These are phyloP conservation scores for Fraxinus sp. DNA, from an alignment of 305 asterid genomes.

Conservation along the genomic window DNA sequence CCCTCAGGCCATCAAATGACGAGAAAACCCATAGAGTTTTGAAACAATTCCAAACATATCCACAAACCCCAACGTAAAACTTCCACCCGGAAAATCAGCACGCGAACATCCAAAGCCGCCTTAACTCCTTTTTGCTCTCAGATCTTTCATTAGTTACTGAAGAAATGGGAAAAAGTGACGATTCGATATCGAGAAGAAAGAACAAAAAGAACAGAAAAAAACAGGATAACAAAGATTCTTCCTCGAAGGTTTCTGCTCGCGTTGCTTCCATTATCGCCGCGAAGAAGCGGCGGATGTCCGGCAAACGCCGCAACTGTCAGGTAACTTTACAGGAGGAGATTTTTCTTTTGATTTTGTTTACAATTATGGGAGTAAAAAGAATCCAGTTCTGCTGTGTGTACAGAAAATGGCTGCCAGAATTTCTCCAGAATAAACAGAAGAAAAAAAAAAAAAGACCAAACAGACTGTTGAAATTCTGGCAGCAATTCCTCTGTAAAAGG, in stretches of 20 bases:
- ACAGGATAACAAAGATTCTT: constrained; percentile 44
- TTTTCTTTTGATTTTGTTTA: background rate
- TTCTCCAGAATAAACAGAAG: too few relatives aligned
- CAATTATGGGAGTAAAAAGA: background rate
- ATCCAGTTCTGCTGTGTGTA: background rate
- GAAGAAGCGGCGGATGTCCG: constrained; percentile 85
- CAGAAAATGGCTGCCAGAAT: too few relatives aligned
- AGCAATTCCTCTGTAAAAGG: background rate
- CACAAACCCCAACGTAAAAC: background rate
- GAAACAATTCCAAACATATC: constrained; percentile 15
- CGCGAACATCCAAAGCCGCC: constrained; percentile 19
- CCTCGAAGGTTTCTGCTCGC: constrained; percentile 53
- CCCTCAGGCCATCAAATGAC: constrained; percentile 9
- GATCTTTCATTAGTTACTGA: constrained; percentile 5
- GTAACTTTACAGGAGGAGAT: constrained; percentile 24
- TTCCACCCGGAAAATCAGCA: background rate
- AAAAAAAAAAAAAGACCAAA: background rate
- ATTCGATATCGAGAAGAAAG: constrained; percentile 70
- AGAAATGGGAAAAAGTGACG: constrained; percentile 78
- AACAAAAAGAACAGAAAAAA: constrained; percentile 53
- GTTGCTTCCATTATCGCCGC: constrained; percentile 85
- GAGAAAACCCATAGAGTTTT: background rate
- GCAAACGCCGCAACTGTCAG: constrained; percentile 94
- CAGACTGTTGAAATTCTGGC: background rate
- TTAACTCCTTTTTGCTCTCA: background rate